Evolutionary conservation across 75 land plant species (phyloP).

Genomic region (Pinus tabuliformis): DNA sequence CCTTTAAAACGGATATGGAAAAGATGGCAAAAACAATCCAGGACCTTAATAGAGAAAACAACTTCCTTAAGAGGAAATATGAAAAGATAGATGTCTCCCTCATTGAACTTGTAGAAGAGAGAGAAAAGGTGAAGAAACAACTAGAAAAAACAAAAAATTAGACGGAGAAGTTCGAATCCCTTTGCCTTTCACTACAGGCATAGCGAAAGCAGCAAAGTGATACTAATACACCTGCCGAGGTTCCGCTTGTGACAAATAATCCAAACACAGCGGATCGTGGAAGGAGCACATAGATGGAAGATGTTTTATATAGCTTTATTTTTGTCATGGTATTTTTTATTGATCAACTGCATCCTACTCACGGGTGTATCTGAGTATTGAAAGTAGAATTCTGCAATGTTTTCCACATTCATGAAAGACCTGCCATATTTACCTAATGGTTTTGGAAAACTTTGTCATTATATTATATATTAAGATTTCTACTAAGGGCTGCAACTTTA

Average conservation of each 20-base stretch:
- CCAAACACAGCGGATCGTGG: neutral
- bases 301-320: neutral
- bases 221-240: neutral
- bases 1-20: no score
- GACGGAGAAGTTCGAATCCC: slow-evolving; percentile 82
- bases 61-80: slow-evolving; percentile 75
- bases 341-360: neutral
- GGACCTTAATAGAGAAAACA: slow-evolving; percentile 89
- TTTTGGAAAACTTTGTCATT: neutral
- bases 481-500: neutral
- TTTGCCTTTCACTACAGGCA: slow-evolving; percentile 85
- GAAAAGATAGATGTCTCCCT: slow-evolving; percentile 88
- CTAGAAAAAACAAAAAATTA: slow-evolving; percentile 78
- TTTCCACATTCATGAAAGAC: neutral
- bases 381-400: neutral
- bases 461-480: neutral
- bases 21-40: slow-evolving; percentile 92
- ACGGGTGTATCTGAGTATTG: no score
- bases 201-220: slow-evolving; percentile 59
- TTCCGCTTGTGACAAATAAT: neutral
- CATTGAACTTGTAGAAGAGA: slow-evolving; percentile 78
- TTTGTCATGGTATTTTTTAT: neutral
- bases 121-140: slow-evolving; percentile 79
- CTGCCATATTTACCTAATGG: neutral
- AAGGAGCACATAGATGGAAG: neutral